phyloP scores from a whole-genome alignment of 2,329 filamentous ascomycete species.

The Microcera coccophila region DNA sequence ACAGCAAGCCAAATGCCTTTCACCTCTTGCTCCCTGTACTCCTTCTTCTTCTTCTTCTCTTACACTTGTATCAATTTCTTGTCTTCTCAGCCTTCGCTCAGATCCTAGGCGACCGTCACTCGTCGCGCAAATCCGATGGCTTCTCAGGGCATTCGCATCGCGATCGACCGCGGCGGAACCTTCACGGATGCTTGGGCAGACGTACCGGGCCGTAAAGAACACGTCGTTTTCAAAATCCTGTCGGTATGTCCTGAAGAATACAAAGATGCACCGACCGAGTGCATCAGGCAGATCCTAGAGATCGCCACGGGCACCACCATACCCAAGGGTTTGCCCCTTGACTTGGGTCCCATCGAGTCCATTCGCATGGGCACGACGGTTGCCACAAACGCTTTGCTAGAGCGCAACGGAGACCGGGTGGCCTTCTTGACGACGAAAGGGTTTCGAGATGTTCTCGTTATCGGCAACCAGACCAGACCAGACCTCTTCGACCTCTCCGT shows the following conservation, averaged over 20 bases:
- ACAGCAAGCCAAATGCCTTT: no score
- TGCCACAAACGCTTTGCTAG: slow-evolving; percentile 71
- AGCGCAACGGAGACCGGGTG: slow-evolving; percentile 68
- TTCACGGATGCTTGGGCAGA: slow-evolving; percentile 24
- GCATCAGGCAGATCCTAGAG: slow-evolving; percentile 53
- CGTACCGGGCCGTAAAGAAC: slow-evolving; percentile 17
- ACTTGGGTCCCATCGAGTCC: slow-evolving; percentile 48
- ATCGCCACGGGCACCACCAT: slow-evolving; percentile 30
- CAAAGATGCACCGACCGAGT: slow-evolving; percentile 68
- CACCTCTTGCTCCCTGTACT: no score
- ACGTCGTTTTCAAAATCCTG: slow-evolving; percentile 25
- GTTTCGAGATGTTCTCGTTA: slow-evolving; percentile 67
- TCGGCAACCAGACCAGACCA: slow-evolving; percentile 70
- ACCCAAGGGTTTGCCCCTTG: slow-evolving; percentile 32
- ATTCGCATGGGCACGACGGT: slow-evolving; percentile 81
- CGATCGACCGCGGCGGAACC: slow-evolving; percentile 28
- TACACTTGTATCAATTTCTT: no score
- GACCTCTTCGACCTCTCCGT: slow-evolving; percentile 72
- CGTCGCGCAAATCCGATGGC: no score
- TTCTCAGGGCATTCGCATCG: slow-evolving; percentile 22
- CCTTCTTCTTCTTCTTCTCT: no score
- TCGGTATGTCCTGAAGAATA: slow-evolving; percentile 66
- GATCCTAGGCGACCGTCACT: no score
- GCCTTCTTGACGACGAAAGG: slow-evolving; percentile 69
- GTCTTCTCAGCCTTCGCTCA: no score